Percentiles rank a stretch among this genome's conserved stretches.
Evolutionary conservation across 257 asterid genomes (phyloP).

Genomic region (Solanum microdontum): DNA sequence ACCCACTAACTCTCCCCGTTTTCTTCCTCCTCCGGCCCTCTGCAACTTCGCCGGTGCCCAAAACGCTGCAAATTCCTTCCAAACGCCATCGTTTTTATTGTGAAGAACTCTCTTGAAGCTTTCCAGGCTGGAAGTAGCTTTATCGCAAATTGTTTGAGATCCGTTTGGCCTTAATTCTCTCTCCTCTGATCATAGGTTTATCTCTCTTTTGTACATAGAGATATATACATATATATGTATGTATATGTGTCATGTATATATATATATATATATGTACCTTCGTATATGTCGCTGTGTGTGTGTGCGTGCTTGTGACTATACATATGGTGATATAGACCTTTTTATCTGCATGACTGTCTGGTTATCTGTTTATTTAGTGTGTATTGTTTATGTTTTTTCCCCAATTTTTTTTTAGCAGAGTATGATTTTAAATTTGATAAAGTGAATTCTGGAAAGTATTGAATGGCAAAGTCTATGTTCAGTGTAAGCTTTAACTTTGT

Average conservation of each 20-base stretch:
- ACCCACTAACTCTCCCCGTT: constrained; percentile 16
- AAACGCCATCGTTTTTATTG: constrained; percentile 15
- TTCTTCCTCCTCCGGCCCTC: constrained; percentile 8
- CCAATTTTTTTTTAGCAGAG: not conserved
- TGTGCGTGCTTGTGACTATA: not conserved
- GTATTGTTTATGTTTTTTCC: not conserved
- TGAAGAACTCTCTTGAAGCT: not conserved
- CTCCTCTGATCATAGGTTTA: constrained; percentile 15
- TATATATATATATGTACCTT: not conserved
- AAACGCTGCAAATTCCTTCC: not conserved
- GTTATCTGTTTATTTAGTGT: not conserved
- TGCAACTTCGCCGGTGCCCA: constrained; percentile 16
- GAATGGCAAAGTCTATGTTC: not conserved
- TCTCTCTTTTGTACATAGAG: constrained; percentile 2
- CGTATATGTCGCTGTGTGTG: not conserved
- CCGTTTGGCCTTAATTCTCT: constrained; percentile 1
- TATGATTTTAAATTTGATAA: not conserved
- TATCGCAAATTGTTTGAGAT: not conserved
- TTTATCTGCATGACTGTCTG: not conserved
- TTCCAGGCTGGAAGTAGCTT: constrained; percentile 1
- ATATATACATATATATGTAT: not conserved
- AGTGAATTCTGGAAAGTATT: not conserved
- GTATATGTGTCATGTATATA: not conserved
- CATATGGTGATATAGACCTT: not conserved
- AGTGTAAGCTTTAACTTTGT: not conserved